Conservation (phyloP, 345 rosid genomes). For the Citrus mangshanensis region DNA sequence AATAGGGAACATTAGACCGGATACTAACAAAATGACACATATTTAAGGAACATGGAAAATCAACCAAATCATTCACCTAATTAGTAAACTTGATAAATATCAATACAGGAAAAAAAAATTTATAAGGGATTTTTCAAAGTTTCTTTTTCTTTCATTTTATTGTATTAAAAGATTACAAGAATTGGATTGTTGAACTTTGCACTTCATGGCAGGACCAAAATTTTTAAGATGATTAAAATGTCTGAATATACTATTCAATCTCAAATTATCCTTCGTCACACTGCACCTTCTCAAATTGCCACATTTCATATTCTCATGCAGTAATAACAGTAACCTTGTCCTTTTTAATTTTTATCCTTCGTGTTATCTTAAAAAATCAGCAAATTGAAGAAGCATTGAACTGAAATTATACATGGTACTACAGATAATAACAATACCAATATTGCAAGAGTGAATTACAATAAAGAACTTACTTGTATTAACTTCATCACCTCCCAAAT, state of each 20-base stretch:
- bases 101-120: neutral
- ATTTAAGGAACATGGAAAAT: neutral
- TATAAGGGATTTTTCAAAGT: neutral
- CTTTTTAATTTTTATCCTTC: neutral
- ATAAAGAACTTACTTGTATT: slow-evolving; percentile 46
- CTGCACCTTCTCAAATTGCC: neutral
- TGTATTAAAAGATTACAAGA: neutral
- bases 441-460: neutral
- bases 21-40: neutral
- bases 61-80: neutral
- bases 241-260: neutral
- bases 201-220: neutral
- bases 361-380: neutral
- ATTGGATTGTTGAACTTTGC: neutral
- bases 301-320: neutral
- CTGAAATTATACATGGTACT: neutral
- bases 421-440: neutral
- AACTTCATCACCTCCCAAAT: slow-evolving; percentile 90
- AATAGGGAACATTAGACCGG: neutral
- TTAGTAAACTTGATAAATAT: neutral
- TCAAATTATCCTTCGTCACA: neutral
- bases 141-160: neutral
- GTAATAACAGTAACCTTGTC: neutral
- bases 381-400: neutral
- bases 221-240: neutral